These are phyloP conservation scores for Coemansia umbellata DNA, from an alignment of 192 early-diverging fungal species.

Conservation along the genomic window DNA sequence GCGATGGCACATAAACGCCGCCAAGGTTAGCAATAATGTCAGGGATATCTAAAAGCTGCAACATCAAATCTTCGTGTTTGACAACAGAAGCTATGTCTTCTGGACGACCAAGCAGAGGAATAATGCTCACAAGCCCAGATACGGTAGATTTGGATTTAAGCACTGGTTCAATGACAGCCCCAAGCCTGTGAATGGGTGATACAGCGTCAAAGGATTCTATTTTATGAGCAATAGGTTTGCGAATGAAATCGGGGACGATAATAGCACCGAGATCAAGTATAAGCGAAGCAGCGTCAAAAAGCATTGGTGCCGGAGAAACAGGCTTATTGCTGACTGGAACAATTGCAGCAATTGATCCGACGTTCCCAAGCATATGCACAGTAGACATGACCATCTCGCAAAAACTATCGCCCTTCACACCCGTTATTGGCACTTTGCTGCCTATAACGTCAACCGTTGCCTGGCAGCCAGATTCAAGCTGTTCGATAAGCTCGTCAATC, in stretches of 20 bases:
- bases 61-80: not conserved
- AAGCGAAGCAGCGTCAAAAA: not conserved
- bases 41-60: not conserved
- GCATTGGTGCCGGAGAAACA: not conserved
- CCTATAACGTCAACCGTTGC: not conserved
- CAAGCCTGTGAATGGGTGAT: no score
- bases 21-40: constrained; percentile 31
- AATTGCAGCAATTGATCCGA: not conserved
- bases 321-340: no score
- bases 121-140: no score
- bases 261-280: not conserved
- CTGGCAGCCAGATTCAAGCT: constrained; percentile 5
- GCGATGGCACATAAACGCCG: constrained; percentile 25
- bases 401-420: not conserved
- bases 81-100: not conserved
- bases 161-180: not conserved
- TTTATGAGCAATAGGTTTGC: no score
- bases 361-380: not conserved
- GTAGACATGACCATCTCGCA: not conserved
- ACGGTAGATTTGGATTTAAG: no score
- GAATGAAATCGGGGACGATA: not conserved
- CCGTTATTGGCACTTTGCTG: not conserved
- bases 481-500: constrained; percentile 36
- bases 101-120: not conserved
- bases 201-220: no score